These are phyloP conservation scores for Fusarium liriodendri DNA, from an alignment of 2,329 filamentous ascomycete genomes.

Conservation along the genomic window DNA sequence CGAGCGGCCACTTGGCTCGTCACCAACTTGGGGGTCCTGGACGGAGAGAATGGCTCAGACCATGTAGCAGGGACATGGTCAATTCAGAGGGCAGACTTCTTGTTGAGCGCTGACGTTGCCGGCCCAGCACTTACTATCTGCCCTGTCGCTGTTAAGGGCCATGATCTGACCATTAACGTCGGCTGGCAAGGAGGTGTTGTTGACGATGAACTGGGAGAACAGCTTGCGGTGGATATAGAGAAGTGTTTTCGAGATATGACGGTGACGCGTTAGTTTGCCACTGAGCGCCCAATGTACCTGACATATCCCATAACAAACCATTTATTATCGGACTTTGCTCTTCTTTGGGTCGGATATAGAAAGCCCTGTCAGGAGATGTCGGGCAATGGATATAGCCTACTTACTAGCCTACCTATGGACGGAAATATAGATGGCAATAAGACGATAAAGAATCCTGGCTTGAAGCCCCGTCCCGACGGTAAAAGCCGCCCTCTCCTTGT, in stretches of 20 bases:
- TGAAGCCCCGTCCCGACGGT: neutral
- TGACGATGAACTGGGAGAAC: conserved; percentile 15
- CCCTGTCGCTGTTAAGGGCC: conserved; percentile 16
- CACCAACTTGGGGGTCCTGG: conserved; percentile 44
- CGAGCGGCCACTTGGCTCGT: conserved; percentile 29
- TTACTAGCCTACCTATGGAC: neutral
- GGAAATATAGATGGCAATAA: neutral
- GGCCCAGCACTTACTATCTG: neutral
- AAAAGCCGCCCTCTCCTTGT: neutral
- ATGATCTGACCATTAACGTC: conserved; percentile 29
- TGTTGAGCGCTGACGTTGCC: conserved; percentile 23
- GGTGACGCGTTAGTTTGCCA: neutral
- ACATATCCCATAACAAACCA: neutral
- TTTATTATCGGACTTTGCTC: neutral
- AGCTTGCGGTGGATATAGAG: conserved; percentile 3
- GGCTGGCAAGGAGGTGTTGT: conserved; percentile 33
- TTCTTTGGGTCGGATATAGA: neutral
- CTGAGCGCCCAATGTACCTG: neutral
- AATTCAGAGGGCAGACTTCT: conserved; percentile 30
- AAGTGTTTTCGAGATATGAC: conserved; percentile 12
- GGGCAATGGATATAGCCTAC: neutral
- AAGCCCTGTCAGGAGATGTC: neutral
- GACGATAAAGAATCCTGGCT: neutral
- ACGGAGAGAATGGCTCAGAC: conserved; percentile 13
- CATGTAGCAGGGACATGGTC: too few species aligned